These are phyloP conservation scores for Saccharomycopsis selenospora DNA, from an alignment of 805 yeast species.

Conservation along the genomic window DNA sequence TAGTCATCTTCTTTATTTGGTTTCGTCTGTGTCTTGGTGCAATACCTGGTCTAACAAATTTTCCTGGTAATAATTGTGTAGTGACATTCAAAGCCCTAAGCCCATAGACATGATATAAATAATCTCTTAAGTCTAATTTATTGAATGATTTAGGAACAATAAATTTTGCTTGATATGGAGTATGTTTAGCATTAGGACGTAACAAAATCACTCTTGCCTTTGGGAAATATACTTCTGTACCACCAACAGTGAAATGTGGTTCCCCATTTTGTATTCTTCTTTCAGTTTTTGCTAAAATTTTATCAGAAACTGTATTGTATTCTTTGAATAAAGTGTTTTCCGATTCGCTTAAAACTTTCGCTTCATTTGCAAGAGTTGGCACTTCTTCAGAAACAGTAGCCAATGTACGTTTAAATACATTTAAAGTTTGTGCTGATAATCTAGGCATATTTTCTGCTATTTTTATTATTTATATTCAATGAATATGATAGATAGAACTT, in stretches of 20 bases:
- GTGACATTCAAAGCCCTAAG: slow-evolving; percentile 84
- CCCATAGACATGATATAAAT: slow-evolving; percentile 83
- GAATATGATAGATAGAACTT: not conserved
- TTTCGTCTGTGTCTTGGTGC: slow-evolving; percentile 68
- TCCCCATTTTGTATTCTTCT: slow-evolving; percentile 52
- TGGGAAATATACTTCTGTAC: slow-evolving; percentile 72
- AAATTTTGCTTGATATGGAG: slow-evolving; percentile 96
- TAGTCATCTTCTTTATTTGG: slow-evolving; percentile 91
- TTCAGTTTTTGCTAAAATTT: slow-evolving; percentile 31
- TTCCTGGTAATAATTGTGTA: slow-evolving; percentile 73
- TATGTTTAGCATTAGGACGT: slow-evolving; percentile 91
- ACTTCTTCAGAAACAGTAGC: slow-evolving; percentile 27
- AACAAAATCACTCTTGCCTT: slow-evolving; percentile 72
- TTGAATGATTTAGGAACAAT: slow-evolving; percentile 91
- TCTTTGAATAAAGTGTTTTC: no score
- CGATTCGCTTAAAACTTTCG: no score
- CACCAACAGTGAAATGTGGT: slow-evolving; percentile 82
- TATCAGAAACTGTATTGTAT: slow-evolving; percentile 26
- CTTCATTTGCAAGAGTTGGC: slow-evolving; percentile 8
- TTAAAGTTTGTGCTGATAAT: slow-evolving; percentile 19
- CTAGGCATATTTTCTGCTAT: slow-evolving; percentile 23
- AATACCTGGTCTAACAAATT: slow-evolving; percentile 45
- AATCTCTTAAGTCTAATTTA: slow-evolving; percentile 90
- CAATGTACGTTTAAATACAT: slow-evolving; percentile 25
- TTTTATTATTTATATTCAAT: not conserved